Base-by-base conservation (phyloP, 352 stramenopile species). In the Globisporangium paddicum region DNA sequence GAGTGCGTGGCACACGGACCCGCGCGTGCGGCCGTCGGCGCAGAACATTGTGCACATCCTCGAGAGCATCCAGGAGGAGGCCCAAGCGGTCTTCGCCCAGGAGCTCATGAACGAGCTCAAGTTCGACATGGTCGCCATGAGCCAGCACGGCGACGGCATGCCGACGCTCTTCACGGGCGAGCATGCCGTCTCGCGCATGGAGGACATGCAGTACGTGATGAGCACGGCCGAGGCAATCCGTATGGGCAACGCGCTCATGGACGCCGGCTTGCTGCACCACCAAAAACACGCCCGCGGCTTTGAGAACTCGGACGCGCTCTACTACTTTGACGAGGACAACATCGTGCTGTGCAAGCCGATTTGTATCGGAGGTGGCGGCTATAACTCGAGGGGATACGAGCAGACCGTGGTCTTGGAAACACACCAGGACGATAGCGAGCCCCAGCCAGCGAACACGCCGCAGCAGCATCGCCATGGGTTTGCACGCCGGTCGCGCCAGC, bases 261-360 rank as follows among this genome's bases (percentile, higher is more conserved):
- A 72, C 23, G 61, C 62, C 0, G 65, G 65, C 3, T 47, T 60
- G 19, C 32, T 72, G 55, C 65, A 72, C 44, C 65, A 72, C 62
- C 25, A 35, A 2, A 72, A 66, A 50, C 65, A 72, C 32, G 50
- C 23, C 6, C 47, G 53, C 5, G 49, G 21, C 2, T 62, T 66
- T 32, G 61, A 67, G 25, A 58, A 62, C 50, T 60, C 59, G 35
- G 28, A 54, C 19, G 50, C 55, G 18, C 40, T 69, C 10, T 85
- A 77, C 49, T 79, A 63, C 47, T 74, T 85, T 35, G 72, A 85
- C 52, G 66, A 82, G 25, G 65, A 60, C n/a, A 71, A 61, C 23
- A 60, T 78, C n/a, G 46, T 52, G 16, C 38, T 71, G 0, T 67
- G 58, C 55, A 45, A 52, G 34, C 67, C 67, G 6, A 46, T 54